Evolutionary conservation across 495 filamentous ascomycete species (phyloP), one percentile per base, ranked within the genome.

Genomic region (Parathielavia appendiculata): DNA sequence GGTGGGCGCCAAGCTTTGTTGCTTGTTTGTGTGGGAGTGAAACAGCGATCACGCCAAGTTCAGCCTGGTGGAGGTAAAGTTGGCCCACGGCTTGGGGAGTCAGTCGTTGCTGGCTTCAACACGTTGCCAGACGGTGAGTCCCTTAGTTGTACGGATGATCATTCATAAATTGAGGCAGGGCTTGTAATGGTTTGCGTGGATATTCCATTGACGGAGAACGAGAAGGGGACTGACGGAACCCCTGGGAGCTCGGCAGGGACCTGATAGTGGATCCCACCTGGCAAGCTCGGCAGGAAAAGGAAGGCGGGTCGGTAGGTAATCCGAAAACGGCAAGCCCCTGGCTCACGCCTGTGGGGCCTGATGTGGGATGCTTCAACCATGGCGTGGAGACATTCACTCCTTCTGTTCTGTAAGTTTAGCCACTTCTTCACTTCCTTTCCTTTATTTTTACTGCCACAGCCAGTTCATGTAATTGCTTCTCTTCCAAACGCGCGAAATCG

Each of bases 21-120:
- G 26, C 26, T 30, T 30, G 44, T 51, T 54, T 54, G 58, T 35
- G 52, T 51, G 54, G 54, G 35, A 49, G 36, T 45, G 38, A 60
- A 61, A 56, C 58, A 53, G 51, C 26, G 58, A 61, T 59, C 57
- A 13, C 26, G 5, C 23, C 6, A 39, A 16, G 36, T 6, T 26
- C 16, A 41, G 44, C 30, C 48, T n/a, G 32, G 51, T 49, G 19
- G 4, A 41, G 34, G 26, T 6, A 30, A n/a, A 53, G 30, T 20
- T 35, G n/a, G 20, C 32, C n/a, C n/a, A n/a, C n/a, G n/a, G n/a
- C n/a, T n/a, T n/a, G n/a, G n/a, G n/a, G n/a, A 20, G 48, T 0
- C 5, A n/a, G 14, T 38, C 20, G 44, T 23, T 12, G 17, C 7
- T 38, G 35, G 35, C 26, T 30, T 30, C 6, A 13, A 49, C 46